A percentile compares a stretch with the other conserved stretches of the same genome.
phyloP scores from a whole-genome alignment of 2,329 filamentous ascomycete species.

The Pestalotiopsis sp. region DNA sequence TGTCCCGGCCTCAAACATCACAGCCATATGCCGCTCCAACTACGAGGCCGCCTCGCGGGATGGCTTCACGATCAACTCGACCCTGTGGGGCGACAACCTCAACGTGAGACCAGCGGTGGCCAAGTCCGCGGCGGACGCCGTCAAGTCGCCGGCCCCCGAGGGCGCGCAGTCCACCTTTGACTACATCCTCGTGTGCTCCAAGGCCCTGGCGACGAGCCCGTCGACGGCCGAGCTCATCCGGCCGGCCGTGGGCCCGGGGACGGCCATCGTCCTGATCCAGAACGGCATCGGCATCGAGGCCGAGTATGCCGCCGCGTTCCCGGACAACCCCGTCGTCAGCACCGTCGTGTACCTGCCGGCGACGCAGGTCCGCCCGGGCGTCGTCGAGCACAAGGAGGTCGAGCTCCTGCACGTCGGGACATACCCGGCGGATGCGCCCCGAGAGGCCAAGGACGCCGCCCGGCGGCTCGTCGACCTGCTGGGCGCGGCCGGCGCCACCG shows the following conservation, averaged over 20 bases:
- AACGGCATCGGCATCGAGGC: constrained; percentile 61
- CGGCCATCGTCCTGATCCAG: constrained; percentile 57
- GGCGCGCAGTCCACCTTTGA: constrained; percentile 24
- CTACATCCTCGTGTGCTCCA: constrained; percentile 29
- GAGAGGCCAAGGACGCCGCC: constrained; percentile 31
- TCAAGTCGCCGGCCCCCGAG: constrained; percentile 13
- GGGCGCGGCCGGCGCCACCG: constrained; percentile 42
- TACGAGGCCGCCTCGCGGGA: constrained; percentile 27
- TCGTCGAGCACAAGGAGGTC: constrained; percentile 47
- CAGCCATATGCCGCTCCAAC: constrained; percentile 34
- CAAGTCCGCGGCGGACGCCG: constrained; percentile 31
- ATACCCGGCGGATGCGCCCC: constrained; percentile 39
- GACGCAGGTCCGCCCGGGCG: constrained; percentile 50
- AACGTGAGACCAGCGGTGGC: constrained; percentile 27
- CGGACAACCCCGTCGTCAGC: constrained; percentile 52
- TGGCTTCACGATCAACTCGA: constrained; percentile 34
- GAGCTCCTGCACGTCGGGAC: constrained; percentile 53
- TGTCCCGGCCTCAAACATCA: constrained; percentile 26
- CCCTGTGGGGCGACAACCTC: constrained; percentile 30
- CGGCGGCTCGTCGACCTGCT: constrained; percentile 44
- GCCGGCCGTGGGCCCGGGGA: constrained; percentile 33
- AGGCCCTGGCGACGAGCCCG: constrained; percentile 26
- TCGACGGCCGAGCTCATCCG: constrained; percentile 28
- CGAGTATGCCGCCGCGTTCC: constrained; percentile 47
- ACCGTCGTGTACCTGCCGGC: constrained; percentile 55